Conservation (phyloP, 805 yeast genomes). For the Myxozyma melibiosi region DNA sequence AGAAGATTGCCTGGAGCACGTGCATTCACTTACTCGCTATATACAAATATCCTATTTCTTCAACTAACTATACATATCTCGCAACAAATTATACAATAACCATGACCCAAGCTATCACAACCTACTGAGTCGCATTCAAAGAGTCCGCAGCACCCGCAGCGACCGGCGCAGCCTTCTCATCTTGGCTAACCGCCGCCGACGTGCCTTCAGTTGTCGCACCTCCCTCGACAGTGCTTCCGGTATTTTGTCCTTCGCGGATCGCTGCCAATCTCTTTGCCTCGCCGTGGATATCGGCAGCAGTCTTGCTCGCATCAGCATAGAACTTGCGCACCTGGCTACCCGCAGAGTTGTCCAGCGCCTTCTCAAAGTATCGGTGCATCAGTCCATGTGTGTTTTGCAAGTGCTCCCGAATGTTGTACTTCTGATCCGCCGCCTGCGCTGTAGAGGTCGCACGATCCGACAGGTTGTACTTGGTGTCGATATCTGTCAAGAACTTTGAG, state of each 20-base stretch:
- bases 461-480: slow-evolving; percentile 41
- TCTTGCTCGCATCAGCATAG: slow-evolving; percentile 58
- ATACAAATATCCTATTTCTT: too few relatives aligned
- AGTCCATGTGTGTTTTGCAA: slow-evolving; percentile 40
- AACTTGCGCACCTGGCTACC: slow-evolving; percentile 65
- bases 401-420: slow-evolving; percentile 47
- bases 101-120: too few relatives aligned
- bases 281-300: slow-evolving; percentile 64
- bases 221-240: slow-evolving; percentile 9
- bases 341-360: slow-evolving; percentile 44
- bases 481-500: slow-evolving; percentile 53
- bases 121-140: too few relatives aligned
- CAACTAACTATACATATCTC: too few relatives aligned
- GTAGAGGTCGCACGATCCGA: slow-evolving; percentile 29
- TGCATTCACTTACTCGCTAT: too few relatives aligned
- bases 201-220: too few relatives aligned
- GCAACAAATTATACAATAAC: too few relatives aligned
- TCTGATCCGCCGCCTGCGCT: slow-evolving; percentile 42
- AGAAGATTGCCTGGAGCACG: too few relatives aligned
- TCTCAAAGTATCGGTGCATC: slow-evolving; percentile 39
- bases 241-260: slow-evolving; percentile 48
- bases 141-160: too few relatives aligned
- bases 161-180: too few relatives aligned
- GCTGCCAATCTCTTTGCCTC: slow-evolving; percentile 75
- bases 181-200: too few relatives aligned